phyloP scores from a whole-genome alignment of 2,329 filamentous ascomycete genomes.

The Epichloe gansuensis region DNA sequence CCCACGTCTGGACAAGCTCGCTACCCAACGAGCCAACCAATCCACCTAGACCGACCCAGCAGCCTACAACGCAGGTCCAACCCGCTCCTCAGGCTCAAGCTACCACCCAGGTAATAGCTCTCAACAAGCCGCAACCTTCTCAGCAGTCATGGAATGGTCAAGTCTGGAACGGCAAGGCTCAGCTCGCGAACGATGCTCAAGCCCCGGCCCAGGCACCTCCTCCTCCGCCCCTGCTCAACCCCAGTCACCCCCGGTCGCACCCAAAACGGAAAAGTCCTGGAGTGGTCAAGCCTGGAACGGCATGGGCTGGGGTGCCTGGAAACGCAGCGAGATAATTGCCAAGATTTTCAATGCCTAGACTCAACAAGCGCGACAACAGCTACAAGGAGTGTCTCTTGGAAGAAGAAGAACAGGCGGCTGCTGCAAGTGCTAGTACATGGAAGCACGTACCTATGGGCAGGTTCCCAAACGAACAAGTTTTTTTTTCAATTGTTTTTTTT shows the following conservation, averaged over 20 bases:
- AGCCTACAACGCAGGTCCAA: background rate
- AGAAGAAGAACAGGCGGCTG: background rate
- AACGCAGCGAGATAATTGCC: background rate
- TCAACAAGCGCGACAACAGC: background rate
- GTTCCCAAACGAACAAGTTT: background rate
- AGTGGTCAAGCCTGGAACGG: slow-evolving; percentile 5
- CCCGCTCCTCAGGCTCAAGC: background rate
- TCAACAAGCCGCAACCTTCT: background rate
- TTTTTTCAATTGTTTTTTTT: background rate
- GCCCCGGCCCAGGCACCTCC: background rate
- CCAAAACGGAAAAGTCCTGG: slow-evolving; percentile 1
- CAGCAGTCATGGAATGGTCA: background rate
- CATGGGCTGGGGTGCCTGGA: slow-evolving; percentile 1
- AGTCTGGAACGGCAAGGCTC: slow-evolving; percentile 1
- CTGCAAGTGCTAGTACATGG: background rate
- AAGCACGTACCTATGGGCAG: background rate
- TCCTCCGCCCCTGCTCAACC: background rate
- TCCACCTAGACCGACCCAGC: background rate
- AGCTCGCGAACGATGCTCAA: background rate
- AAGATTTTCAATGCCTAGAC: background rate
- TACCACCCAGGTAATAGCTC: background rate
- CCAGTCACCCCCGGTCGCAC: background rate
- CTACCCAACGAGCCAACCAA: background rate
- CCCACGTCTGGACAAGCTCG: background rate
- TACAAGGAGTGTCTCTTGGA: background rate